Percentiles rank a stretch among this genome's conserved stretches.
Conservation (phyloP, 2,329 filamentous ascomycete genomes). For the Talaromyces sp. region DNA sequence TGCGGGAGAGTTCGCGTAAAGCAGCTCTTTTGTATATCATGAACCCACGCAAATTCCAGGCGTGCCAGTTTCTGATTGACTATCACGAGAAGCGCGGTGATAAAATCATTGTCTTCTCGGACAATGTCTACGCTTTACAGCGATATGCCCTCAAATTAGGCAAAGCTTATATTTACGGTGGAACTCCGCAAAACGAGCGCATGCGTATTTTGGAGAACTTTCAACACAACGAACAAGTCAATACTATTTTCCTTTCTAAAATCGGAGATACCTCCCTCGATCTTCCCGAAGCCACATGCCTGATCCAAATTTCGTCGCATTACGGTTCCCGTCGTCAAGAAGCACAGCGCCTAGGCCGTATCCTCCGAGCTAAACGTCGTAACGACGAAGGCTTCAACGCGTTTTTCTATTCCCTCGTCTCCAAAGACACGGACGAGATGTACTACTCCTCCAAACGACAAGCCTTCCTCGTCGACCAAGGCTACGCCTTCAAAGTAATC, state of each 20-base stretch:
- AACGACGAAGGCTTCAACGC: constrained; percentile 99
- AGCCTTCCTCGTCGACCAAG: constrained; percentile 95
- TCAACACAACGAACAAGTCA: constrained; percentile 84
- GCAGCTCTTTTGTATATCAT: constrained; percentile 80
- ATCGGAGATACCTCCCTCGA: constrained; percentile 99
- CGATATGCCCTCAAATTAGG: constrained; percentile 78
- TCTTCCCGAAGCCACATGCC: constrained; percentile 89
- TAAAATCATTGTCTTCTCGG: constrained; percentile 97
- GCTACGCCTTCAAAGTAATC: constrained; percentile 98
- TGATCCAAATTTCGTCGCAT: constrained; percentile 96
- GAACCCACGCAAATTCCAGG: constrained; percentile 97
- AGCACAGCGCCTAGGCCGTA: constrained; percentile 87
- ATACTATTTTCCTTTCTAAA: constrained; percentile 93
- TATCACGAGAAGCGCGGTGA: constrained; percentile 93
- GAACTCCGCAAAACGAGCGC: constrained; percentile 80
- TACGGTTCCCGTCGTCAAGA: constrained; percentile 97
- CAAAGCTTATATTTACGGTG: constrained; percentile 89
- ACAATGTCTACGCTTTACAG: constrained; percentile 91
- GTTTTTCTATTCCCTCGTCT: constrained; percentile 97
- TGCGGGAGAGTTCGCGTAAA: constrained; percentile 67
- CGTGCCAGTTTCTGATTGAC: constrained; percentile 96
- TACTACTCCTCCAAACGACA: constrained; percentile 95
- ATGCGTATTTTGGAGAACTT: constrained; percentile 89
- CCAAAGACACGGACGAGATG: constrained; percentile 97
- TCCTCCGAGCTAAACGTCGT: constrained; percentile 88